These are phyloP conservation scores for Pseudogymnoascus pannorum DNA, from an alignment of 2,329 filamentous ascomycete species.

Conservation along the genomic window DNA sequence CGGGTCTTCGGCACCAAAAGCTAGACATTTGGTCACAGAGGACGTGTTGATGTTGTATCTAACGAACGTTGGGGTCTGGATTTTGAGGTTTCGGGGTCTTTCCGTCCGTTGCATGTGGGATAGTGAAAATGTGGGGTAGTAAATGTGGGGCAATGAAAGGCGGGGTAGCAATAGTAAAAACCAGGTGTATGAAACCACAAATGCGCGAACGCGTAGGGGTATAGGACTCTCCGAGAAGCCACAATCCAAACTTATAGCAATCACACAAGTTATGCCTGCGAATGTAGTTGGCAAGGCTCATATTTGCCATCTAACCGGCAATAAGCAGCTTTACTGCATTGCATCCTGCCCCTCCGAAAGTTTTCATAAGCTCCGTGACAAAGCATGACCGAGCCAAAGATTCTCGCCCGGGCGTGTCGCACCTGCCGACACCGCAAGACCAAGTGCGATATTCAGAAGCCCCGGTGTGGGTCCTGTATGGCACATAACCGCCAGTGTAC, in stretches of 20 bases:
- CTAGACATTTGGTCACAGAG: neutral
- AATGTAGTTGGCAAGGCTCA: neutral
- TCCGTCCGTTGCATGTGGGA: neutral
- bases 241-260: neutral
- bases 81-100: neutral
- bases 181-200: neutral
- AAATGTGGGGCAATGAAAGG: neutral
- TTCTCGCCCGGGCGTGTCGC: slow-evolving; percentile 4
- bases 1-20: neutral
- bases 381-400: slow-evolving; percentile 6
- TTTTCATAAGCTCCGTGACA: neutral
- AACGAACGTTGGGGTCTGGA: neutral
- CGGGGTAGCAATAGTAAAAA: neutral
- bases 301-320: neutral
- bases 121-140: neutral
- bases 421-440: neutral
- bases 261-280: neutral
- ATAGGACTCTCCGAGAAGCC: neutral
- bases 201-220: neutral
- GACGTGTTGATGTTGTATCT: neutral
- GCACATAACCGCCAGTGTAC: neutral
- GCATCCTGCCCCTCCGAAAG: neutral
- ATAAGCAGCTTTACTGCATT: neutral
- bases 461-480: neutral
- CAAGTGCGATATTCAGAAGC: neutral